phyloP scores from a whole-genome alignment of 2,329 filamentous ascomycete genomes.

The Aspergillus ruber region DNA sequence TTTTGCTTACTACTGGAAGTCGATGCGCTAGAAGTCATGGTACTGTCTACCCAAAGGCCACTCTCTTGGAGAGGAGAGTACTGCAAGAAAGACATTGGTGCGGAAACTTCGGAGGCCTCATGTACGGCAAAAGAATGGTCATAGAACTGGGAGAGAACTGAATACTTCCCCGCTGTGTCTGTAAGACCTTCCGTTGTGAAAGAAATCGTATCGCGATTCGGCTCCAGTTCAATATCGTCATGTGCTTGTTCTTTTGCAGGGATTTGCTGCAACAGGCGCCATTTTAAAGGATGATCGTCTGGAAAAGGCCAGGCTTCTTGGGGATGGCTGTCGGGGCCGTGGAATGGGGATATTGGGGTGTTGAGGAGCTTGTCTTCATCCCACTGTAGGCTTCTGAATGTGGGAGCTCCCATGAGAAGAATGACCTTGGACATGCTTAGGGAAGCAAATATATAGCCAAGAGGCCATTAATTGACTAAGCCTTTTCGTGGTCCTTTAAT shows the following conservation, averaged over 20 bases:
- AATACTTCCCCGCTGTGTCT: constrained; percentile 17
- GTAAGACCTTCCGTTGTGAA: constrained; percentile 25
- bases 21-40: constrained; percentile 11
- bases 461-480: not conserved
- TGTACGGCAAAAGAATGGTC: constrained; percentile 70
- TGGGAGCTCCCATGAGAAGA: constrained; percentile 58
- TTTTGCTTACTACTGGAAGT: constrained; percentile 9
- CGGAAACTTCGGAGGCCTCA: constrained; percentile 42
- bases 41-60: constrained; percentile 13
- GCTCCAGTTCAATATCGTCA: not conserved
- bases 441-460: not conserved
- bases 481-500: not conserved
- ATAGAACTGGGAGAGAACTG: constrained; percentile 60
- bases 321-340: constrained; percentile 5
- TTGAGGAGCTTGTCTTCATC: constrained; percentile 45
- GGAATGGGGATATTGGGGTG: constrained; percentile 36
- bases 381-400: constrained; percentile 50
- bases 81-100: constrained; percentile 13
- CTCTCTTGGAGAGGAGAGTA: constrained; percentile 20
- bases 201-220: constrained; percentile 18
- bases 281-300: constrained; percentile 17
- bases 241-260: constrained; percentile 5
- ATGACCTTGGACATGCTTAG: constrained; percentile 33
- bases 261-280: constrained; percentile 22
- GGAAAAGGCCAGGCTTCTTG: constrained; percentile 4